Percentiles rank a stretch among this genome's conserved stretches.
These are phyloP conservation scores for Candolleomyces efflorescens DNA, from an alignment of 768 basidiomycete genomes.

Conservation along the genomic window DNA sequence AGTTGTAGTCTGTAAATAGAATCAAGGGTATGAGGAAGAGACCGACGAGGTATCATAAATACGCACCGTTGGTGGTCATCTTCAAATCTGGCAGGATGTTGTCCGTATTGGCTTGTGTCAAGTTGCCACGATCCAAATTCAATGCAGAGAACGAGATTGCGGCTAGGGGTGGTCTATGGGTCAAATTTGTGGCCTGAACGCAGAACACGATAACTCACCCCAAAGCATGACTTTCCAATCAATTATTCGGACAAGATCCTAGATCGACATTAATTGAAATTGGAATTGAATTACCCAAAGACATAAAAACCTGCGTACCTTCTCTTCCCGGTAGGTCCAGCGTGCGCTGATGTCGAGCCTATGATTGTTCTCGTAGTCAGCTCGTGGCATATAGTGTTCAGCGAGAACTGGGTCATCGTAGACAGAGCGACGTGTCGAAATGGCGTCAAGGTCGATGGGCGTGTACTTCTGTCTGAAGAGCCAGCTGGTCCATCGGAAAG, in stretches of 20 bases:
- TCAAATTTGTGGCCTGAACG: background rate
- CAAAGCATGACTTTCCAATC: conserved; percentile 61
- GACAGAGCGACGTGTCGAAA: conserved; percentile 46
- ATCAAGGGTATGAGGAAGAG: background rate
- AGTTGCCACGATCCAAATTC: conserved; percentile 50
- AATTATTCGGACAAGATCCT: conserved; percentile 49
- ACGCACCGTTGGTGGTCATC: conserved; percentile 43
- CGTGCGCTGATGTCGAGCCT: conserved; percentile 53
- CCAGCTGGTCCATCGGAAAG: conserved; percentile 31
- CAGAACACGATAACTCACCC: conserved; percentile 17
- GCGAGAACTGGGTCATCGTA: conserved; percentile 47
- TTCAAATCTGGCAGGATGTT: conserved; percentile 53
- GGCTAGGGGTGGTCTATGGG: conserved; percentile 19
- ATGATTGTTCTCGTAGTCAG: conserved; percentile 50
- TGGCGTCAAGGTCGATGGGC: conserved; percentile 29
- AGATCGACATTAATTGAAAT: background rate
- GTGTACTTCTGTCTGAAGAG: conserved; percentile 24
- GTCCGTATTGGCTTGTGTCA: conserved; percentile 55
- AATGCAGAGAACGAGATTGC: conserved; percentile 54
- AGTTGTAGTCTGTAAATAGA: conserved; percentile 44
- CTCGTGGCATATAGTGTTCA: conserved; percentile 44
- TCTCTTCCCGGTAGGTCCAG: conserved; percentile 59
- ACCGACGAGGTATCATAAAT: background rate
- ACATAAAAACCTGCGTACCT: conserved; percentile 19
- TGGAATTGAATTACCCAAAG: background rate